Conservation (phyloP, 768 basidiomycete genomes). For the Sarcodon aspratus region DNA sequence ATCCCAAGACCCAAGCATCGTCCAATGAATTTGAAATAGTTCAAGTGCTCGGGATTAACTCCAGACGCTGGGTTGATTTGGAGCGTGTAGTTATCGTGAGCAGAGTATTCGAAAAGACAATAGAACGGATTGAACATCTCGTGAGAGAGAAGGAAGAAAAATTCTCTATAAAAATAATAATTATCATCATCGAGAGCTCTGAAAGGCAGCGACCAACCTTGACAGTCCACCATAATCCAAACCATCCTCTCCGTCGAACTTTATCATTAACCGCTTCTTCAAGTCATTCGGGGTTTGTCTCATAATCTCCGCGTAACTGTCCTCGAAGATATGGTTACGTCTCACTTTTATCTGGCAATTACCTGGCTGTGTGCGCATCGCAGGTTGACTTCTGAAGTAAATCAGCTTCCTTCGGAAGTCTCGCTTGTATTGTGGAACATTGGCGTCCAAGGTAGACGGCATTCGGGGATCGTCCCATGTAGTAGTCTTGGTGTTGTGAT, state of each 20-base stretch:
- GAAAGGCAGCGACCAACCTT: constrained; percentile 39
- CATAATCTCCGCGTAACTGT: constrained; percentile 99
- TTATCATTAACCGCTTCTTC: constrained; percentile 99
- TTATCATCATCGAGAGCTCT: neutral
- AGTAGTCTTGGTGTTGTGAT: constrained; percentile 99
- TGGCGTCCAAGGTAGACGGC: constrained; percentile 90
- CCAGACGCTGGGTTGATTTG: constrained; percentile 98
- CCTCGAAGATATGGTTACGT: constrained; percentile 97
- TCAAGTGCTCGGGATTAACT: constrained; percentile 97
- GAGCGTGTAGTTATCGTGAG: constrained; percentile 98
- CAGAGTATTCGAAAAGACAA: constrained; percentile 98
- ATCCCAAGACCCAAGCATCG: constrained; percentile 92
- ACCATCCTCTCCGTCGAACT: constrained; percentile 99
- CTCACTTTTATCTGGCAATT: constrained; percentile 99
- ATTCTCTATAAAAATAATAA: constrained; percentile 53
- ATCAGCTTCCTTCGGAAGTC: constrained; percentile 99
- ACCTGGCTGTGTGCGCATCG: constrained; percentile 94
- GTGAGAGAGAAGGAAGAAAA: constrained; percentile 98
- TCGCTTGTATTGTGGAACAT: constrained; percentile 99
- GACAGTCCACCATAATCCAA: constrained; percentile 97
- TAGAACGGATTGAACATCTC: constrained; percentile 99
- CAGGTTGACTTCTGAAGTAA: constrained; percentile 98
- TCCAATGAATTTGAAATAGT: constrained; percentile 99
- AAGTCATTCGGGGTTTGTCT: constrained; percentile 95
- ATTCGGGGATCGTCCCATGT: constrained; percentile 99